Evolutionary conservation across 2,329 filamentous ascomycete genomes (phyloP).

Genomic region (Ploettnerulaceae sp.): DNA sequence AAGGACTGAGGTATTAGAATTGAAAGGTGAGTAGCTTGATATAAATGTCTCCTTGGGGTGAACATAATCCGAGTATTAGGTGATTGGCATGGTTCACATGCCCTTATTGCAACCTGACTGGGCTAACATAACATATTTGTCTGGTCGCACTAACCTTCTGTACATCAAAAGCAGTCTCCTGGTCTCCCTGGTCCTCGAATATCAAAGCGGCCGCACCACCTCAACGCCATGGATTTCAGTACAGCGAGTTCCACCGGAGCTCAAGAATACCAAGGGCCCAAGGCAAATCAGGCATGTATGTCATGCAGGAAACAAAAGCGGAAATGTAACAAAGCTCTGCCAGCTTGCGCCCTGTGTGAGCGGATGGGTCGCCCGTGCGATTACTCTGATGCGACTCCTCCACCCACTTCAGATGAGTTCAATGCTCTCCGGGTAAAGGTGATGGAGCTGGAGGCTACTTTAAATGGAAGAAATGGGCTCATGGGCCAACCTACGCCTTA

Average conservation of each 20-base stretch:
- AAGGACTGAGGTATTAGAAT: too few species aligned
- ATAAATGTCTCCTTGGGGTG: too few species aligned
- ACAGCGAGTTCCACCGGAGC: too few species aligned
- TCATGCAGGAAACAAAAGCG: conserved; percentile 46
- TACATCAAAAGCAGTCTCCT: not conserved
- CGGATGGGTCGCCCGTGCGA: conserved; percentile 41
- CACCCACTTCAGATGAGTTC: conserved; percentile 39
- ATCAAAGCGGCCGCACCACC: not conserved
- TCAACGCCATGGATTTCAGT: not conserved
- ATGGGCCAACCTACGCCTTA: conserved; percentile 25
- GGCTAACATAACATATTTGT: too few species aligned
- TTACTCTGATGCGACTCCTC: conserved; percentile 36
- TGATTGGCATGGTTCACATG: too few species aligned
- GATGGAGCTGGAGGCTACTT: conserved; percentile 37
- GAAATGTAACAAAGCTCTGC: conserved; percentile 47
- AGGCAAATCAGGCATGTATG: conserved; percentile 40
- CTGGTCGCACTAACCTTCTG: too few species aligned
- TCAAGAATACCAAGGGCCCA: conserved; percentile 20
- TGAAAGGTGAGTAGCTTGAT: too few species aligned
- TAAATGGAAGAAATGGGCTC: conserved; percentile 28
- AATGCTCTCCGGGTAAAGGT: conserved; percentile 37
- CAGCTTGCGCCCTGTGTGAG: conserved; percentile 43
- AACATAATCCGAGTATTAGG: too few species aligned
- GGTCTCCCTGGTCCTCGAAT: not conserved
- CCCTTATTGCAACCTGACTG: too few species aligned